These are phyloP conservation scores for Sporisorium graminicola DNA, from an alignment of 1,284 basidiomycete genomes.

Conservation along the genomic window DNA sequence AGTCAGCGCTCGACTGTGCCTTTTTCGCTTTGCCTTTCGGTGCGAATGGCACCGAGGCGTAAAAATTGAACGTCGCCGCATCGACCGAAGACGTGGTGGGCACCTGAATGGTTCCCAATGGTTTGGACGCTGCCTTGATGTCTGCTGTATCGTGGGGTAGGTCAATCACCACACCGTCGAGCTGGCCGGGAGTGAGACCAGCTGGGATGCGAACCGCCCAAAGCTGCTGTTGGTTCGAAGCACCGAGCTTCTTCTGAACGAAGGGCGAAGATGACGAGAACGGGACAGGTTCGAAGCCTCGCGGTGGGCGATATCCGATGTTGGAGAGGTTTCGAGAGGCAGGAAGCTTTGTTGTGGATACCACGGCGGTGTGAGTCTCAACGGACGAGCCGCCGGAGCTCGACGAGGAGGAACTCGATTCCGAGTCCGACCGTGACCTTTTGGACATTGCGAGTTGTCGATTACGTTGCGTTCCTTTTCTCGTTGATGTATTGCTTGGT, in stretches of 20 bases:
- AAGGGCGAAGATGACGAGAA: conserved; percentile 26
- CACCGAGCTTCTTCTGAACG: conserved; percentile 28
- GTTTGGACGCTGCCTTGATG: conserved; percentile 16
- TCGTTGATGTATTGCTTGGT: not conserved
- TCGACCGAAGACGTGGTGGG: conserved; percentile 10
- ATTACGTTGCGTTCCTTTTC: not conserved
- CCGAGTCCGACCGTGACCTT: conserved; percentile 39
- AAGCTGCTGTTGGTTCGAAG: conserved; percentile 28
- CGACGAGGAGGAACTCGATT: conserved; percentile 39
- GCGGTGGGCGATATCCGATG: conserved; percentile 44
- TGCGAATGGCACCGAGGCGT: conserved; percentile 19
- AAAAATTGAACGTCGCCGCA: conserved; percentile 48
- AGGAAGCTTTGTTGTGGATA: conserved; percentile 33
- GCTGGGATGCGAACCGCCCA: conserved; percentile 50
- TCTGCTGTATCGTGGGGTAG: conserved; percentile 28
- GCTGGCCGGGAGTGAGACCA: conserved; percentile 34
- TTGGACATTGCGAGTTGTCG: conserved; percentile 21
- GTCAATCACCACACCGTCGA: conserved; percentile 44
- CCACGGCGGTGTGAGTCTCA: conserved; percentile 29
- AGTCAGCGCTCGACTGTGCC: conserved; percentile 23
- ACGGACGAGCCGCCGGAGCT: conserved; percentile 41
- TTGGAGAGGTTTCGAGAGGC: conserved; percentile 35
- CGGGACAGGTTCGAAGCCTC: conserved; percentile 38
- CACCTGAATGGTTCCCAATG: conserved; percentile 26
- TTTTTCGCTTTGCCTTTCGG: conserved; percentile 32